Percentiles rank a stretch among this genome's conserved stretches.
phyloP scores from a whole-genome alignment of 2,329 filamentous ascomycete genomes.

The Trichophyton simii region DNA sequence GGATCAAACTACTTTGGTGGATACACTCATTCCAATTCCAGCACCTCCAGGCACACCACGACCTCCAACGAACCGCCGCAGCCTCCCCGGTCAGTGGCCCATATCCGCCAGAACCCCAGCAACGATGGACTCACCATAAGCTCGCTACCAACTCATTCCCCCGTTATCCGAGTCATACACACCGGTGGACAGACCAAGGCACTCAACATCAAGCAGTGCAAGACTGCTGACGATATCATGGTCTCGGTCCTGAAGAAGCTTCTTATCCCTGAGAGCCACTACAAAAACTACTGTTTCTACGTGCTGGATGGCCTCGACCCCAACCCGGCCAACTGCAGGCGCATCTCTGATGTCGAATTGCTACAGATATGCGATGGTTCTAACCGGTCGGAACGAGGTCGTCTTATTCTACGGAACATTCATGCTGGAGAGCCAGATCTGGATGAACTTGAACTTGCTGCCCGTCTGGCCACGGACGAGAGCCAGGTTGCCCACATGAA shows the following conservation, averaged over 20 bases:
- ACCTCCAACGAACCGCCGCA: conserved; percentile 53
- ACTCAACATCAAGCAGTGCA: conserved; percentile 83
- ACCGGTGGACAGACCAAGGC: conserved; percentile 86
- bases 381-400: conserved; percentile 72
- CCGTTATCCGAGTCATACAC: conserved; percentile 85
- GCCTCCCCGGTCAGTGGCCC: conserved; percentile 51
- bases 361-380: conserved; percentile 83
- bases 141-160: conserved; percentile 70
- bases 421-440: conserved; percentile 79
- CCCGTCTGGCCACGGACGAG: conserved; percentile 81
- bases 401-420: conserved; percentile 84
- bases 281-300: conserved; percentile 95
- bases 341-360: conserved; percentile 74
- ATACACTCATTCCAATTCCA: conserved; percentile 32
- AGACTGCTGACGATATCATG: conserved; percentile 84
- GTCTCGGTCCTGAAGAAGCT: conserved; percentile 80
- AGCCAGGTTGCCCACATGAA: conserved; percentile 58
- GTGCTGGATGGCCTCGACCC: conserved; percentile 76
- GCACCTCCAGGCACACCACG: conserved; percentile 43
- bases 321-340: conserved; percentile 66
- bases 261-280: conserved; percentile 74
- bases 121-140: conserved; percentile 79
- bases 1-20: conserved; percentile 42
- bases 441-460: conserved; percentile 74
- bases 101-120: conserved; percentile 70